Evolutionary conservation across 2,329 filamentous ascomycete species (phyloP), one percentile per base, ranked within the genome.

Genomic region (Penicillium sp.): DNA sequence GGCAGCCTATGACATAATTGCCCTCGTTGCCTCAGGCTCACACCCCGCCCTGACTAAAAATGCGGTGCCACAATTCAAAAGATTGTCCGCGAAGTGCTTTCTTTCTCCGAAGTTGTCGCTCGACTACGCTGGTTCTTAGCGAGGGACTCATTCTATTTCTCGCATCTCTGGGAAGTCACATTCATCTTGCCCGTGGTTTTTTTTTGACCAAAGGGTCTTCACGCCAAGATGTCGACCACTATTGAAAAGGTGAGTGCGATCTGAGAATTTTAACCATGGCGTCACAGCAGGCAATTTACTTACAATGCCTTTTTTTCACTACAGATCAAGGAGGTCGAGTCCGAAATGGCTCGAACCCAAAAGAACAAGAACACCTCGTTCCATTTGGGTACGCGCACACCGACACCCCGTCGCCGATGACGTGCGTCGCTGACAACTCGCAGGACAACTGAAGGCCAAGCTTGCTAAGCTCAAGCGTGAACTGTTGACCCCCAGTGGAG

Each of bases 401-500:
- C 24, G 16, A 53, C 45, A 22, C 42, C 31, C 42, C 50, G 36
- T 54, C 22, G 32, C 45, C 45, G 43, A 43, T 50, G 44, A 59
- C 52, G 45, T 36, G 34, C 34, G 4, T 46, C 29, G 43, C 52
- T 61, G 49, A 64, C 67, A 68, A 60, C 31, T 49, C 43, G 59
- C 61, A 84, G 83, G 84, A 69, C 93, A 97, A 79, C 81, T 99
- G 66, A 99, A 99, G 79, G 94, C 94, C 63, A 99, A 99, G 79
- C 86, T 99, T 71, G 93, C 94, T 45, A 99, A 99, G 81, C 83
- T 99, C 69, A 97, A 97, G 83, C 87, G 91, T 72, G 94, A 99
- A 77, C 86, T 99, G 47, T 83, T 99, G 64, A 96, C 91, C 40
- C 94, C 94, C 7, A 81, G 83, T 18, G 83, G 86, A 39, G 83